Percentiles rank a stretch among this genome's conserved stretches.
phyloP scores from a whole-genome alignment of 768 basidiomycete species.

The Psilocybe cubensis region DNA sequence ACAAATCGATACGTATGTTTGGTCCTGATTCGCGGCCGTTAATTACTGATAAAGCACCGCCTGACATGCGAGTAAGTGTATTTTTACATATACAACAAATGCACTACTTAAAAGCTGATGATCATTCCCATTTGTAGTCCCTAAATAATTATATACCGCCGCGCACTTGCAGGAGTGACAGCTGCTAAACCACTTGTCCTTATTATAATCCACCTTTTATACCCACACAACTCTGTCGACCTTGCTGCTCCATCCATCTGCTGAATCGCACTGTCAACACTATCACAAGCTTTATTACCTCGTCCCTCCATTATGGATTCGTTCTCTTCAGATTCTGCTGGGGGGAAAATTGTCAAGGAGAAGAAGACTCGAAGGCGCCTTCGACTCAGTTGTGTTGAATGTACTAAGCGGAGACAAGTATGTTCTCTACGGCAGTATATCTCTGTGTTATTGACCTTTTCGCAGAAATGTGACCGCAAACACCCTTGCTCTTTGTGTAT shows the following conservation, averaged over 20 bases:
- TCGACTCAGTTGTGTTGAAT: constrained; percentile 58
- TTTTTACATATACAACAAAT: background rate
- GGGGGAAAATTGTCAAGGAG: constrained; percentile 30
- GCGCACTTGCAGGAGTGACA: background rate
- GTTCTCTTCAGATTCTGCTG: constrained; percentile 13
- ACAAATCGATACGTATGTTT: background rate
- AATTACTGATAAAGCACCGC: background rate
- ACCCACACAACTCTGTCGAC: background rate
- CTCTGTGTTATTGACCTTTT: background rate
- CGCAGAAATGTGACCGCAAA: constrained; percentile 54
- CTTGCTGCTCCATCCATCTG: background rate
- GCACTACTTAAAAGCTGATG: background rate
- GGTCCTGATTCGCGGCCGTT: background rate
- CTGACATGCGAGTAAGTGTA: background rate
- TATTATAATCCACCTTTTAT: constrained; percentile 1
- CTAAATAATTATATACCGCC: background rate
- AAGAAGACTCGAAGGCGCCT: constrained; percentile 55
- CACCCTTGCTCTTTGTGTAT: constrained; percentile 46
- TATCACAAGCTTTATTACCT: background rate
- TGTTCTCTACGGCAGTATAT: background rate
- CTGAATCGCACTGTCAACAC: background rate
- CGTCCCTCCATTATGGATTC: constrained; percentile 14
- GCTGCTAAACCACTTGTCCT: background rate
- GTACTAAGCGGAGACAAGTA: constrained; percentile 58
- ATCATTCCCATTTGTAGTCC: background rate